Evolutionary conservation across 2,329 filamentous ascomycete species (phyloP), one percentile per base, ranked within the genome.

Genomic region (Macroventuria anomochaeta): DNA sequence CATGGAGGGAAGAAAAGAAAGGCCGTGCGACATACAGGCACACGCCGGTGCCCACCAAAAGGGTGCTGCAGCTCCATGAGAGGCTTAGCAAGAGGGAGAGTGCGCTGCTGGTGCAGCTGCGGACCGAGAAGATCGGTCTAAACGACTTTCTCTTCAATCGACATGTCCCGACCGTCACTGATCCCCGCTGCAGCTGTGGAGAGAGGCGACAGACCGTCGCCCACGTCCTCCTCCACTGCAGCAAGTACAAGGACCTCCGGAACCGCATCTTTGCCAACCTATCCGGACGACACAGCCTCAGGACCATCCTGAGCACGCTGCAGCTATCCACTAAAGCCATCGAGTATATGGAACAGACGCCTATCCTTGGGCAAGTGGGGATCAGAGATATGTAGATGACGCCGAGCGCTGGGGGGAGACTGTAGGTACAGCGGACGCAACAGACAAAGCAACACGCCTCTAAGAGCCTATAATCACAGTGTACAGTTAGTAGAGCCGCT

Each of bases 261-360:
- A 39, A 39, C 20, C 25, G 17, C 36, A 39, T 39, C 36, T 39
- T 39, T 11, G 18, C 23, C 23, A 25, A 25, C 23, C 23, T 25
- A 5, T 25, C 23, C 23, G 23, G 23, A 25, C 34, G 34, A 18
- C 7, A 37, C 34, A 37, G 34, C 34, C 34, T 37, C 34, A 23
- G 34, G 29, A 85, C 86, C 64, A 79, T 85, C 57, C 87, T 81
- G 71, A 82, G 84, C 37, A 74, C 87, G 3, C 68, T 76, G 28
- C 11, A 31, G 28, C 28, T 31, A 31, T 5, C 28, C 28, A 31
- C 49, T 20, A 57, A 59, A 59, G 52, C 58, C 17, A 58, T 58
- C 55, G 7, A 61, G 29, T 54, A 29, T 56, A 34, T 62, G 44
- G 54, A 61, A 28, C 51, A 62, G 38, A 51, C 51, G 58, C 49